These are phyloP conservation scores for Hypoxylon trugodes DNA, from an alignment of 495 filamentous ascomycete species.

Conservation along the genomic window DNA sequence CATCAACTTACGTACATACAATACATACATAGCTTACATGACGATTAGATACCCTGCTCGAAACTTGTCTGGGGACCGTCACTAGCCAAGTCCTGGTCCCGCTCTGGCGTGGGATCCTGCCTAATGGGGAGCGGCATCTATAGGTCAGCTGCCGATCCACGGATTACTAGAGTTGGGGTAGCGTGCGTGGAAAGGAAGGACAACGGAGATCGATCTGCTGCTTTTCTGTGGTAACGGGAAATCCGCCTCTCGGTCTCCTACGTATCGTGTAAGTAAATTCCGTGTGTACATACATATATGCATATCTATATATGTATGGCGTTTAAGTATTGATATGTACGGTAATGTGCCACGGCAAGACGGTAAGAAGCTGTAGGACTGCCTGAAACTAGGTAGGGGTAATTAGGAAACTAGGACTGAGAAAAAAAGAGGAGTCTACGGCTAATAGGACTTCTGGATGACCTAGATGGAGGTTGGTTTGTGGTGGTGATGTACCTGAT, in stretches of 20 bases:
- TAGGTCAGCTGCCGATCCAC: conserved; percentile 34
- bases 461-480: too few species aligned
- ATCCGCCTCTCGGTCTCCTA: conserved; percentile 24
- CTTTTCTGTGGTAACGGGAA: conserved; percentile 12
- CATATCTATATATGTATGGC: not conserved
- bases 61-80: conserved; percentile 17
- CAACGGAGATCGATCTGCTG: conserved; percentile 20
- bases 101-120: conserved; percentile 30
- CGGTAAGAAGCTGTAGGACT: too few species aligned
- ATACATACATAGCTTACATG: not conserved
- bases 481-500: too few species aligned
- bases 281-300: not conserved
- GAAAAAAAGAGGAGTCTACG: too few species aligned
- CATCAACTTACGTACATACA: not conserved
- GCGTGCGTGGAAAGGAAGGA: conserved; percentile 5
- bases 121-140: conserved; percentile 33
- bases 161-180: conserved; percentile 38
- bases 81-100: conserved; percentile 31
- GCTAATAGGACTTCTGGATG: not conserved
- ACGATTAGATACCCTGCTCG: not conserved
- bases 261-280: not conserved
- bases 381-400: too few species aligned
- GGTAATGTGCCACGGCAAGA: too few species aligned
- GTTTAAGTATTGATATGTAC: too few species aligned
- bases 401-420: too few species aligned